Conservation (phyloP, 2,329 filamentous ascomycete genomes). For the Hymenoscyphus linearis region DNA sequence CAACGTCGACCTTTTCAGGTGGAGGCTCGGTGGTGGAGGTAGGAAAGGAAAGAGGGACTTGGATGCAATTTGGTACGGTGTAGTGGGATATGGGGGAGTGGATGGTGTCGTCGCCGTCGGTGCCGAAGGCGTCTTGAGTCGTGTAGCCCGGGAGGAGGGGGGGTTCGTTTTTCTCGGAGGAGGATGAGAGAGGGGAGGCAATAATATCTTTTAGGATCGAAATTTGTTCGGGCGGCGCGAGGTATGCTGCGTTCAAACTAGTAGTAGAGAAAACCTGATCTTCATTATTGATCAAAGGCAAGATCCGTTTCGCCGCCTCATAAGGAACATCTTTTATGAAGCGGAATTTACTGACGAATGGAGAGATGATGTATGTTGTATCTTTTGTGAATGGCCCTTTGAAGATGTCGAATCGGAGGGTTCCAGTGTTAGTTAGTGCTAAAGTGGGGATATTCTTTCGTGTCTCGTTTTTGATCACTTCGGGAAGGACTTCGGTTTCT, state of each 20-base stretch:
- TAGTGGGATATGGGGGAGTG: conserved; percentile 73
- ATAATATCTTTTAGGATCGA: conserved; percentile 14
- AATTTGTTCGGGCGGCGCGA: conserved; percentile 31
- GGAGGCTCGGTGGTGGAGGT: conserved; percentile 36
- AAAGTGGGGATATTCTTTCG: conserved; percentile 60
- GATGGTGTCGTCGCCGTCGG: conserved; percentile 84
- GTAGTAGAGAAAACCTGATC: conserved; percentile 39
- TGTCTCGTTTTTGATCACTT: conserved; percentile 51
- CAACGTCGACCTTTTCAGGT: conserved; percentile 74
- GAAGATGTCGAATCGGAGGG: conserved; percentile 93
- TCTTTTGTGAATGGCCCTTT: conserved; percentile 86
- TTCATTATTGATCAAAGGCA: conserved; percentile 52
- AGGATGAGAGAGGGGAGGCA: not conserved
- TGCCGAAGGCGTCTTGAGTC: conserved; percentile 76
- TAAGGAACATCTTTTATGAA: conserved; percentile 81
- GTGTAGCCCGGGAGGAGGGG: conserved; percentile 70
- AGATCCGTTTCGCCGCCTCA: conserved; percentile 62
- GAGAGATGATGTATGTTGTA: conserved; percentile 78
- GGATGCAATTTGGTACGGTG: conserved; percentile 76
- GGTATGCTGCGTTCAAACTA: conserved; percentile 28
- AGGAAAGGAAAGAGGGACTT: conserved; percentile 61
- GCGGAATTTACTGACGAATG: conserved; percentile 75
- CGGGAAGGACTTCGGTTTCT: conserved; percentile 67
- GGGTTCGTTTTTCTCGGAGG: conserved; percentile 31
- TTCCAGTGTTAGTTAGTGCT: conserved; percentile 81